These are phyloP conservation scores for Emergomyces orientalis DNA, from an alignment of 2,329 filamentous ascomycete species.

Conservation along the genomic window DNA sequence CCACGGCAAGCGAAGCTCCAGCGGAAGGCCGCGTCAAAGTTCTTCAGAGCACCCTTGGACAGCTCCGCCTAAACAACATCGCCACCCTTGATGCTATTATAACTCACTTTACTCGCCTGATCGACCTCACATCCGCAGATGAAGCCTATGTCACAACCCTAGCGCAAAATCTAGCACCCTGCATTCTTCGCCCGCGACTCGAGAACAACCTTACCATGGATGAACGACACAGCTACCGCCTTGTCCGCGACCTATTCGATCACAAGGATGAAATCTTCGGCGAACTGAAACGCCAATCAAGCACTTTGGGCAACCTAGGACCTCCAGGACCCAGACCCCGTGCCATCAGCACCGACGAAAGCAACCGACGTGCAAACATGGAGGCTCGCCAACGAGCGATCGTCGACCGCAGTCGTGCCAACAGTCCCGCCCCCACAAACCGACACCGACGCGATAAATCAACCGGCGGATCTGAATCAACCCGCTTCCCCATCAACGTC, in stretches of 20 bases:
- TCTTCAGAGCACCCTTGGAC: constrained; percentile 88
- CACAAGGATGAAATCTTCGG: constrained; percentile 95
- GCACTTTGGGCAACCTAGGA: constrained; percentile 19
- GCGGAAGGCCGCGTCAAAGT: constrained; percentile 78
- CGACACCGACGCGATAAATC: constrained; percentile 73
- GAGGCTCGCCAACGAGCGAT: constrained; percentile 83
- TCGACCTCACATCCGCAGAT: constrained; percentile 92
- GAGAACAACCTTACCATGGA: constrained; percentile 91
- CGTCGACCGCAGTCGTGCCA: constrained; percentile 60
- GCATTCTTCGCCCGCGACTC: constrained; percentile 73
- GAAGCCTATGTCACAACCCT: constrained; percentile 72
- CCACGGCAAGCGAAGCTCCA: constrained; percentile 62
- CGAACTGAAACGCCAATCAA: constrained; percentile 70
- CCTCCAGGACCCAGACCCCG: constrained; percentile 53
- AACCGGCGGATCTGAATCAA: constrained; percentile 54
- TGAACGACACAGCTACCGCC: constrained; percentile 82
- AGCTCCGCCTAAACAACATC: constrained; percentile 92
- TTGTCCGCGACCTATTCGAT: constrained; percentile 83
- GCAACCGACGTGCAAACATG: constrained; percentile 85
- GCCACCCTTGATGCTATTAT: constrained; percentile 96
- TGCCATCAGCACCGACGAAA: constrained; percentile 90
- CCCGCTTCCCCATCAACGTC: constrained; percentile 74
- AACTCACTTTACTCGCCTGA: constrained; percentile 93
- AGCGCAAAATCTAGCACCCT: constrained; percentile 67
- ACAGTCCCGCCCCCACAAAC: constrained; percentile 50